Conservation (phyloP, 2,329 filamentous ascomycete genomes). For the Neonectria neomacrospora region DNA sequence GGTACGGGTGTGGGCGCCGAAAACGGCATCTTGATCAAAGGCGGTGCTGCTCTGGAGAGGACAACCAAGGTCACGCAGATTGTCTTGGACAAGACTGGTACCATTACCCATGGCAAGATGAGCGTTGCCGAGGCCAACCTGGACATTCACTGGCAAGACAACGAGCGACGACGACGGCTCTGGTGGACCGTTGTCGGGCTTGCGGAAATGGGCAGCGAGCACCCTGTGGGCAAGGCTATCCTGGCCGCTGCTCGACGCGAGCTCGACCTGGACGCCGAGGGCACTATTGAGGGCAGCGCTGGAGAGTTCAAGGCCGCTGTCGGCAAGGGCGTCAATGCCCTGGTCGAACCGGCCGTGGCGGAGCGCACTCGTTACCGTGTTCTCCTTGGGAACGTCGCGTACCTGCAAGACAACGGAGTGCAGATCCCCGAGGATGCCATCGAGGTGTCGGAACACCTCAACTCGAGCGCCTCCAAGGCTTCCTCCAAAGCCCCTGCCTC, state of each 20-base stretch:
- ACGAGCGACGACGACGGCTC: constrained; percentile 74
- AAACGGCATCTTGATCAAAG: constrained; percentile 97
- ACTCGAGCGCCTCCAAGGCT: constrained; percentile 54
- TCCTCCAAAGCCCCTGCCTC: constrained; percentile 57
- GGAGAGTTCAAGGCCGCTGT: constrained; percentile 87
- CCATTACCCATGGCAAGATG: constrained; percentile 95
- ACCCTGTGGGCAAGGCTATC: constrained; percentile 93
- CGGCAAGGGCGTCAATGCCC: constrained; percentile 85
- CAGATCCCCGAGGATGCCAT: constrained; percentile 72
- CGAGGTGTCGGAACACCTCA: constrained; percentile 70
- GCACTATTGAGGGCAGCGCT: constrained; percentile 81
- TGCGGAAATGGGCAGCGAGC: constrained; percentile 95
- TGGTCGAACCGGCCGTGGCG: constrained; percentile 79
- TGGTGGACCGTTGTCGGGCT: constrained; percentile 98
- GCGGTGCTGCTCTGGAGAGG: constrained; percentile 89
- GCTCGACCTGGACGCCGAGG: constrained; percentile 77
- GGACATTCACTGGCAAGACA: constrained; percentile 74
- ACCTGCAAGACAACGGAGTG: constrained; percentile 77
- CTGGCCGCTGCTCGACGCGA: constrained; percentile 78
- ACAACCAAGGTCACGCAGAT: constrained; percentile 91
- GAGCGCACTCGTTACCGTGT: constrained; percentile 79
- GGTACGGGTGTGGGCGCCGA: constrained; percentile 97
- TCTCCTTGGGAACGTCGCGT: constrained; percentile 84
- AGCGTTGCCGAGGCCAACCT: constrained; percentile 81
- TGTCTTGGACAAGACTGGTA: constrained; percentile 96